Evolutionary conservation across 768 basidiomycete genomes (phyloP).

Genomic region (Lactarius vividus): DNA sequence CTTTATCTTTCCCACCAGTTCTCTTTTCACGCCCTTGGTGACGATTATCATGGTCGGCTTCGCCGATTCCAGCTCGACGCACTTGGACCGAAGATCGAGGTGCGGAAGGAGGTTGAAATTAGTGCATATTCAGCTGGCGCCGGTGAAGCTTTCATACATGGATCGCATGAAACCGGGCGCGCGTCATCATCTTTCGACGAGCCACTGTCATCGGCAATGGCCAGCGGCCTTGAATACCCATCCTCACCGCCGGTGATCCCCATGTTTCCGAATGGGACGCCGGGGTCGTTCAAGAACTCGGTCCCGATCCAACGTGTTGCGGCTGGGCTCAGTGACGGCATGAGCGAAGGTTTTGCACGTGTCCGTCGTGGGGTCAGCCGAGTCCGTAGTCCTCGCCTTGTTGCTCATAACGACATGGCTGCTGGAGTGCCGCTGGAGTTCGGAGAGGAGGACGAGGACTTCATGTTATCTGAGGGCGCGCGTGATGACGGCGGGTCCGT

Average conservation of each 20-base stretch:
- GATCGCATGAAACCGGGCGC: constrained; percentile 45
- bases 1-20: constrained; percentile 88
- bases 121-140: constrained; percentile 45
- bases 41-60: constrained; percentile 79
- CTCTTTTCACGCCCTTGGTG: constrained; percentile 69
- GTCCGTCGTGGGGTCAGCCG: constrained; percentile 55
- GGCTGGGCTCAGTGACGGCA: constrained; percentile 48
- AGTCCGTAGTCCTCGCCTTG: constrained; percentile 46
- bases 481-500: constrained; percentile 34
- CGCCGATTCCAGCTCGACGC: constrained; percentile 61
- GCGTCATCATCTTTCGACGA: constrained; percentile 69
- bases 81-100: constrained; percentile 57
- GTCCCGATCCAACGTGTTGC: constrained; percentile 59
- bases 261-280: constrained; percentile 74
- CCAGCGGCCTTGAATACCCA: constrained; percentile 55
- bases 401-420: constrained; percentile 32
- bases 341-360: constrained; percentile 59
- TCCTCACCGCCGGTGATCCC: constrained; percentile 54
- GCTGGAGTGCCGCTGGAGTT: constrained; percentile 52
- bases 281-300: constrained; percentile 41
- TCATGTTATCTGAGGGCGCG: constrained; percentile 35
- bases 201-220: constrained; percentile 71
- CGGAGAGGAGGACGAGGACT: constrained; percentile 69
- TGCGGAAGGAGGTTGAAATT: constrained; percentile 69
- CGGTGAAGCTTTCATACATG: constrained; percentile 54